Evolutionary conservation across 2,329 filamentous ascomycete species (phyloP).

Genomic region (Fonsecaea erecta): DNA sequence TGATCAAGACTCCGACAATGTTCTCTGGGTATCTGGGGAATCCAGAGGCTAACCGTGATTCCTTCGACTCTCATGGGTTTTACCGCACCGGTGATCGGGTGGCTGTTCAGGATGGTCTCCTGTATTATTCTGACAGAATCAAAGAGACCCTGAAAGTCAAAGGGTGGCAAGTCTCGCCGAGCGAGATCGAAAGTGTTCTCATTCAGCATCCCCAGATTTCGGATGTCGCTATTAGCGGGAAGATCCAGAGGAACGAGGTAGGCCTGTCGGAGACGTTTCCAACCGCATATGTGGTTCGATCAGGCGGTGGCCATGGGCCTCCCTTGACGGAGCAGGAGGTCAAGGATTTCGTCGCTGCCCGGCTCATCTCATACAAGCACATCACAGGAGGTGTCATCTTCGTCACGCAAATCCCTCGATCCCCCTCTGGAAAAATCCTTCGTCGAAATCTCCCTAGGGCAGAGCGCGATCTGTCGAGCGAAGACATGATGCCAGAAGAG

Average conservation of each 20-base stretch:
- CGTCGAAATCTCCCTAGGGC: conserved; percentile 33
- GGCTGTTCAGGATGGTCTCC: conserved; percentile 43
- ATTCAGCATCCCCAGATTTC: conserved; percentile 50
- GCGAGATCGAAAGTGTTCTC: conserved; percentile 54
- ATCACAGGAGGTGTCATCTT: conserved; percentile 55
- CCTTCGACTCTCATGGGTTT: conserved; percentile 46
- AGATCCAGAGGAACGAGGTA: conserved; percentile 43
- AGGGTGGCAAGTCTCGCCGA: conserved; percentile 54
- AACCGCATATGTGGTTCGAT: conserved; percentile 53
- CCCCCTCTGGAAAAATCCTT: conserved; percentile 57
- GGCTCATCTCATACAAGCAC: conserved; percentile 55
- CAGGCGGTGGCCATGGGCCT: conserved; percentile 33
- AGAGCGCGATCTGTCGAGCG: conserved; percentile 13
- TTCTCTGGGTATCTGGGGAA: conserved; percentile 47
- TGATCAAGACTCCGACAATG: conserved; percentile 46
- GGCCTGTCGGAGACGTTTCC: conserved; percentile 44
- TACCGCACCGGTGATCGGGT: conserved; percentile 53
- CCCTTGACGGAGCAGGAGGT: conserved; percentile 48
- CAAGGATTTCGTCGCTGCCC: conserved; percentile 26
- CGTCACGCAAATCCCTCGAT: conserved; percentile 55
- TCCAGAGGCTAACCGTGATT: conserved; percentile 39
- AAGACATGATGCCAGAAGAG: background rate
- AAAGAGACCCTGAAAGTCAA: conserved; percentile 55
- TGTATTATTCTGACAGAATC: conserved; percentile 49
- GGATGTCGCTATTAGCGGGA: conserved; percentile 55